Conservation (phyloP, 129 eudicot species). For the Logfia minima region DNA sequence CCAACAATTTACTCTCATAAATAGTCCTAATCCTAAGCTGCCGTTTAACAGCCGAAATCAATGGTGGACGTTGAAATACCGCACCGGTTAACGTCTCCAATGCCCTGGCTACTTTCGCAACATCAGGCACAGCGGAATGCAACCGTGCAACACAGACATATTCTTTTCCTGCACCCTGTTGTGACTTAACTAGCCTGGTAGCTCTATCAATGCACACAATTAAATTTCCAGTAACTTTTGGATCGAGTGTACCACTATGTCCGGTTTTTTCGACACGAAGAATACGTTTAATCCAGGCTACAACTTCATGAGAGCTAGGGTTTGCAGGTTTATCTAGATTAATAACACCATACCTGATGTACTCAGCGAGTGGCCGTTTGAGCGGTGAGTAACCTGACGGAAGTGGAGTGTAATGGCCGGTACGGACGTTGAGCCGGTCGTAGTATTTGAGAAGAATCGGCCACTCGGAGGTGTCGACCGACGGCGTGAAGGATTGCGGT, state of each 20-base stretch:
- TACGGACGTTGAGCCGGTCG: slow-evolving; percentile 73
- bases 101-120: slow-evolving; percentile 74
- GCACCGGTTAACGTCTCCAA: slow-evolving; percentile 80
- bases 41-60: slow-evolving; percentile 87
- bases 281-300: slow-evolving; percentile 89
- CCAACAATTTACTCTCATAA: slow-evolving; percentile 78
- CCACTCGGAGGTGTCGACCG: slow-evolving; percentile 74
- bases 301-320: slow-evolving; percentile 89
- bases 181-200: slow-evolving; percentile 81
- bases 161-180: slow-evolving; percentile 96
- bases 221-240: slow-evolving; percentile 81
- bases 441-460: slow-evolving; percentile 84
- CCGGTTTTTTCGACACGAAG: slow-evolving; percentile 86
- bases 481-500: slow-evolving; percentile 72
- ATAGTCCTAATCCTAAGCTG: slow-evolving; percentile 86
- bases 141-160: slow-evolving; percentile 84
- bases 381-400: slow-evolving; percentile 92
- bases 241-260: slow-evolving; percentile 81
- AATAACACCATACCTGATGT: slow-evolving; percentile 76
- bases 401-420: slow-evolving; percentile 92
- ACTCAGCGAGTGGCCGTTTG: slow-evolving; percentile 74
- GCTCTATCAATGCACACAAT: slow-evolving; percentile 90
- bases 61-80: slow-evolving; percentile 83
- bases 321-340: slow-evolving; percentile 87
- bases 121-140: slow-evolving; percentile 72